Percentiles rank a stretch among this genome's conserved stretches.
phyloP scores from a whole-genome alignment of 116 monocot species.

The Dioscorea cayenensis region DNA sequence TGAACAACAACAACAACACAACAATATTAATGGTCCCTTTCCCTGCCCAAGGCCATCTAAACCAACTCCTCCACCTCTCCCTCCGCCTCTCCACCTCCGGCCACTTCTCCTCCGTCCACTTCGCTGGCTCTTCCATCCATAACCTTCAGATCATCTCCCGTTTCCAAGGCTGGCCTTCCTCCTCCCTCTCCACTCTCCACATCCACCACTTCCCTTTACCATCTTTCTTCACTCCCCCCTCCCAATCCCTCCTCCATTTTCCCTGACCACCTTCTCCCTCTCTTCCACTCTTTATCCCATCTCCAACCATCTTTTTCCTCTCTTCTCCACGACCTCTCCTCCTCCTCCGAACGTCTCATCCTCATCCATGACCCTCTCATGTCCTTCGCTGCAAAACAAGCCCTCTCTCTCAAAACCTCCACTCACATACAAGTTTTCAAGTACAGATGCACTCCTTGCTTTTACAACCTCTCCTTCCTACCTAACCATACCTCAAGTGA shows the following conservation, averaged over 20 bases:
- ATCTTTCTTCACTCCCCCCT: background rate
- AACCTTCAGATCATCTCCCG: background rate
- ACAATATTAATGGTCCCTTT: no score
- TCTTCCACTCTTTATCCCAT: background rate
- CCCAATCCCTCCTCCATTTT: background rate
- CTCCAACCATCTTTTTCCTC: background rate
- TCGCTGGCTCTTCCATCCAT: background rate
- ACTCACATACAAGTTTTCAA: background rate
- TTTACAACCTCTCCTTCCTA: background rate
- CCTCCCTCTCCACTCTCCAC: background rate
- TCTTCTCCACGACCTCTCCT: background rate
- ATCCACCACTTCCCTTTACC: background rate
- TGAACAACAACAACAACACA: no score
- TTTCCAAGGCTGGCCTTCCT: slow-evolving; percentile 2
- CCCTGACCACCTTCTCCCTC: background rate
- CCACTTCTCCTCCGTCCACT: slow-evolving; percentile 1
- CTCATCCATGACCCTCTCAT: background rate
- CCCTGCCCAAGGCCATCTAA: background rate
- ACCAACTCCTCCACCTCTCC: slow-evolving; percentile 5
- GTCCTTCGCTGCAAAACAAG: background rate
- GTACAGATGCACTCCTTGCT: background rate
- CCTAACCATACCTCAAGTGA: background rate
- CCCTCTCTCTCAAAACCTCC: background rate
- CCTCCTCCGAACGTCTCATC: background rate
- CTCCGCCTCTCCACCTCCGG: background rate